Evolutionary conservation across 2,329 filamentous ascomycete genomes (phyloP).

Genomic region (Thermothelomyces thermophilus): DNA sequence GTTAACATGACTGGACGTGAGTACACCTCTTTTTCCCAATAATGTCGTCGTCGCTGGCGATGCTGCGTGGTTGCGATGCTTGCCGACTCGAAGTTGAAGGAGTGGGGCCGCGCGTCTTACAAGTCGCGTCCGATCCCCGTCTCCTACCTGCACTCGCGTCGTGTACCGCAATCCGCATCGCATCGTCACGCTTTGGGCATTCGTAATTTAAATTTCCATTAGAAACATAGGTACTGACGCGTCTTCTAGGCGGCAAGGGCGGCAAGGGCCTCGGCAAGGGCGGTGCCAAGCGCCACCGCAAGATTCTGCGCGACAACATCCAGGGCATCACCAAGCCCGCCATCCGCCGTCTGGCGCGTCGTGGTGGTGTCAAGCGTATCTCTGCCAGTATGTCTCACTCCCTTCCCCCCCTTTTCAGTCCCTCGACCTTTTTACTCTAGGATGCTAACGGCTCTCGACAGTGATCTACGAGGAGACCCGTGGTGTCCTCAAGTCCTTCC

Average conservation of each 20-base stretch:
- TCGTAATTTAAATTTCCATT: too few relatives aligned
- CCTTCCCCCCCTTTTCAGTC: background rate
- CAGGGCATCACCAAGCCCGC: conserved; percentile 99
- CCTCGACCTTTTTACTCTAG: background rate
- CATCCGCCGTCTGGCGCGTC: conserved; percentile 95
- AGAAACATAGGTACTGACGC: conserved; percentile 25
- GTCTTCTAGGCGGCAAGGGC: conserved; percentile 73
- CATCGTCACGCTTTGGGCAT: background rate
- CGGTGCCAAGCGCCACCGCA: conserved; percentile 96
- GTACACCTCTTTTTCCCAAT: conserved; percentile 32
- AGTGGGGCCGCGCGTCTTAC: conserved; percentile 22
- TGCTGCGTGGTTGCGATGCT: conserved; percentile 16
- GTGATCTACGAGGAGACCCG: conserved; percentile 77
- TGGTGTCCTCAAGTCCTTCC: conserved; percentile 71
- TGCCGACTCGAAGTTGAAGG: conserved; percentile 8
- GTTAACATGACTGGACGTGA: conserved; percentile 68
- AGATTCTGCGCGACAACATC: conserved; percentile 99
- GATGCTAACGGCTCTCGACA: conserved; percentile 24
- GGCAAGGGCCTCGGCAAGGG: conserved; percentile 98
- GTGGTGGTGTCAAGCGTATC: conserved; percentile 99
- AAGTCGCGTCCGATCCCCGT: conserved; percentile 26
- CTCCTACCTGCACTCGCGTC: background rate
- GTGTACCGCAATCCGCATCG: conserved; percentile 1
- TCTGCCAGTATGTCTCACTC: conserved; percentile 69
- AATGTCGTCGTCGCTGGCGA: conserved; percentile 24